phyloP scores from a whole-genome alignment of 2,329 filamentous ascomycete genomes.

The Diatrype stigma region DNA sequence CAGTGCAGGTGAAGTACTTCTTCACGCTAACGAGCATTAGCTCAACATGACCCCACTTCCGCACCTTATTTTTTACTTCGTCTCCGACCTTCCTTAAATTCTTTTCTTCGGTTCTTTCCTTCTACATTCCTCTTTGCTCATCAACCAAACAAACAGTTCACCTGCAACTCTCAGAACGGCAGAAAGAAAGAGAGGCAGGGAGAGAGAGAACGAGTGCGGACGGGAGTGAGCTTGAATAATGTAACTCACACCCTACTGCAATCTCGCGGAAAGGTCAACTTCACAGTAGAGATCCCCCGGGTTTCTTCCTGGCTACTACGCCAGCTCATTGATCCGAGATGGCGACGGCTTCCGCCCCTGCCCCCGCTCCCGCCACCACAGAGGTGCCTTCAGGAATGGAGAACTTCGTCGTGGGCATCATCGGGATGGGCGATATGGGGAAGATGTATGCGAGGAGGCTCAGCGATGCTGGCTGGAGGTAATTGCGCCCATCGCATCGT shows the following conservation, averaged over 20 bases:
- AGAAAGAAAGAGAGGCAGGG: too few species aligned
- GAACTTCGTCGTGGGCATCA: conserved; percentile 80
- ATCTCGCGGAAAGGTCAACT: conserved; percentile 1
- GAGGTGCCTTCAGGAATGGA: conserved; percentile 48
- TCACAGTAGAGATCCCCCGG: neutral
- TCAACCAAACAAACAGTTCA: neutral
- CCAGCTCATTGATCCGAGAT: conserved; percentile 10
- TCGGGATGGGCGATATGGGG: conserved; percentile 99
- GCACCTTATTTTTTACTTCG: neutral
- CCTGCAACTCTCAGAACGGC: neutral
- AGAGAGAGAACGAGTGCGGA: neutral
- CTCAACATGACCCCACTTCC: too few species aligned
- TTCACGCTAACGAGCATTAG: neutral
- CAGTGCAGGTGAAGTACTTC: too few species aligned
- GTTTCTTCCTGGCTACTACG: neutral
- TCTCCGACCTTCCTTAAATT: neutral
- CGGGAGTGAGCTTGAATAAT: conserved; percentile 13
- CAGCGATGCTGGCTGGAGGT: conserved; percentile 95
- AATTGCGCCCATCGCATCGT: conserved; percentile 40
- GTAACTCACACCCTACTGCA: conserved; percentile 11
- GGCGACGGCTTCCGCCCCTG: conserved; percentile 15
- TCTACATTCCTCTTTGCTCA: neutral
- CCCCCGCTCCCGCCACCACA: conserved; percentile 9
- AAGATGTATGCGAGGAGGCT: conserved; percentile 94
- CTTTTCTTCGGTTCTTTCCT: neutral